Percentiles rank a stretch among this genome's conserved stretches.
Evolutionary conservation across 2,329 filamentous ascomycete genomes (phyloP).

Genomic region (Meredithiella fracta): DNA sequence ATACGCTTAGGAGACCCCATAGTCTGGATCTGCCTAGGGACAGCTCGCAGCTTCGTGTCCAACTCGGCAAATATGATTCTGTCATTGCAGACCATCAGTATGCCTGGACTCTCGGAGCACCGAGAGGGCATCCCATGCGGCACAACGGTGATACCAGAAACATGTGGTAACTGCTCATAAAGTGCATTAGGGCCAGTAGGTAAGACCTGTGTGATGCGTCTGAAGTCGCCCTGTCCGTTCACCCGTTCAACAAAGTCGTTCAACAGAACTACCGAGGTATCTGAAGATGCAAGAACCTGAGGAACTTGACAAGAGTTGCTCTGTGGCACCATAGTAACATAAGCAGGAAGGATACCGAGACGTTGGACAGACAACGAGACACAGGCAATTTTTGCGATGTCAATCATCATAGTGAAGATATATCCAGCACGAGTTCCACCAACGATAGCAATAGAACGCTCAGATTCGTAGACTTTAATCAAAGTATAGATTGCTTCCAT

Average conservation of each 20-base stretch:
- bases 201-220: conserved; percentile 31
- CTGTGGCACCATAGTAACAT: not conserved
- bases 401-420: conserved; percentile 25
- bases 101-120: not conserved
- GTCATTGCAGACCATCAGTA: conserved; percentile 31
- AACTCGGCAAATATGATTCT: conserved; percentile 38
- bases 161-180: not conserved
- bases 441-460: conserved; percentile 22
- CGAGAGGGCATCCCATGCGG: not conserved
- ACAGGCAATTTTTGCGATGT: conserved; percentile 3
- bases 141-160: conserved; percentile 6
- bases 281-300: conserved; percentile 30
- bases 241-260: conserved; percentile 22
- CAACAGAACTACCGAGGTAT: conserved; percentile 30
- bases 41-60: conserved; percentile 27
- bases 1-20: conserved; percentile 34
- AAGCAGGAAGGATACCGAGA: conserved; percentile 23
- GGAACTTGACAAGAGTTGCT: not conserved
- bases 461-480: conserved; percentile 20
- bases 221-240: conserved; percentile 20
- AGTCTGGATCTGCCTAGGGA: conserved; percentile 33
- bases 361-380: conserved; percentile 8
- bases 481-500: conserved; percentile 33
- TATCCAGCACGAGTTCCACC: conserved; percentile 37
- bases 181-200: conserved; percentile 32